Conservation (phyloP, 805 yeast species). For the Nakazawaea sp. region DNA sequence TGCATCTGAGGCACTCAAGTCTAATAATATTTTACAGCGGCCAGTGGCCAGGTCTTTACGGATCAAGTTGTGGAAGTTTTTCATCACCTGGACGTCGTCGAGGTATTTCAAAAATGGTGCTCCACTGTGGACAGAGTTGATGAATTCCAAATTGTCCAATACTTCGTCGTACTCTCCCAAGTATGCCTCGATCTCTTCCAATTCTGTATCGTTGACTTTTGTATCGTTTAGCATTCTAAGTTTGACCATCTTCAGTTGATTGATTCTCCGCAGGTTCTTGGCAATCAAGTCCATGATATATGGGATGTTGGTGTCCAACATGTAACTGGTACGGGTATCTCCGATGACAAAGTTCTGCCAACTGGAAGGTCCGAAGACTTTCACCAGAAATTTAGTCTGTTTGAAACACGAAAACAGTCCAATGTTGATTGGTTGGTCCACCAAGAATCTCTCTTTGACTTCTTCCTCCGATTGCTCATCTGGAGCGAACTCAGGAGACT, state of each 20-base stretch:
- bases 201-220: conserved; percentile 1
- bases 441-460: not conserved
- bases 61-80: conserved; percentile 4
- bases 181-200: conserved; percentile 8
- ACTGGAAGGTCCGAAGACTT: conserved; percentile 8
- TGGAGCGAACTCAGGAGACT: not conserved
- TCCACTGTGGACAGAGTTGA: not conserved
- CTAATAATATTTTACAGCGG: conserved; percentile 1
- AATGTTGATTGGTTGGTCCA: conserved; percentile 7
- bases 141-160: not conserved
- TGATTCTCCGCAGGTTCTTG: conserved; percentile 4
- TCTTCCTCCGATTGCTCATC: not conserved
- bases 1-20: conserved; percentile 1
- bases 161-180: conserved; percentile 6
- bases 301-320: conserved; percentile 6
- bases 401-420: conserved; percentile 8
- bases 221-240: conserved; percentile 6
- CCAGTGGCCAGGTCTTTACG: not conserved
- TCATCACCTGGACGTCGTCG: conserved; percentile 1
- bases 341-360: conserved; percentile 10
- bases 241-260: conserved; percentile 7
- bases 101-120: conserved; percentile 1
- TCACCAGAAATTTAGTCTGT: conserved; percentile 6
- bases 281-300: conserved; percentile 8
- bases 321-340: conserved; percentile 4